Evolutionary conservation across 2,329 filamentous ascomycete species (phyloP).

Genomic region (Fusarium napiforme): DNA sequence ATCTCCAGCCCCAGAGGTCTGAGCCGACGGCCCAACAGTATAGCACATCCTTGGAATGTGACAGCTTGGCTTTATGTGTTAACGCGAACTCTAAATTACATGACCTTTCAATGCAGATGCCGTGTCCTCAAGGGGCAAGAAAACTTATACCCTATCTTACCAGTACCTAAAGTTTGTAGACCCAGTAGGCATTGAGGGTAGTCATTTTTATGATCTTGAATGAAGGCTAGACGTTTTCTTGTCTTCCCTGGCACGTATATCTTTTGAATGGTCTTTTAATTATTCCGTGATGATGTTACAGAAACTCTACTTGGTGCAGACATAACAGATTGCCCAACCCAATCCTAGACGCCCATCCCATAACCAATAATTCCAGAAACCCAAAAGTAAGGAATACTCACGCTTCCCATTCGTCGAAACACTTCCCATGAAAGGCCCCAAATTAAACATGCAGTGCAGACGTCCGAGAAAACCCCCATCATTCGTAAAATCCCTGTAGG

Average conservation of each 20-base stretch:
- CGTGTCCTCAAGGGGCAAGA: background rate
- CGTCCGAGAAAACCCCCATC: slow-evolving; percentile 11
- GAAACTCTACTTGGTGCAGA: slow-evolving; percentile 34
- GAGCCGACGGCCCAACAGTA: background rate
- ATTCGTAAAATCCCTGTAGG: slow-evolving; percentile 19
- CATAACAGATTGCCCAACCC: slow-evolving; percentile 37
- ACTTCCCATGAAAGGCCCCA: slow-evolving; percentile 1
- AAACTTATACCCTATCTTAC: background rate
- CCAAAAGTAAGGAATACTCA: slow-evolving; percentile 16
- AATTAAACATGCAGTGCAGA: slow-evolving; percentile 3
- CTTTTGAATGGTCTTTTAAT: slow-evolving; percentile 3
- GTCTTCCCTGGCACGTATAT: background rate
- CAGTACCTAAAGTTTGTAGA: background rate
- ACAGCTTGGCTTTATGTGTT: background rate
- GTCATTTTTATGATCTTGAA: no score
- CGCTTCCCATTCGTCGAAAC: background rate
- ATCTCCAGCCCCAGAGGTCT: background rate
- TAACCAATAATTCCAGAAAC: slow-evolving; percentile 34
- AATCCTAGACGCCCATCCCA: slow-evolving; percentile 33
- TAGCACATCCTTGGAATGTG: slow-evolving; percentile 7
- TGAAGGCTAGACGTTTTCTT: background rate
- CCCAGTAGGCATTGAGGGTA: background rate
- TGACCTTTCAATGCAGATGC: background rate
- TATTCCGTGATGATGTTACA: slow-evolving; percentile 26
- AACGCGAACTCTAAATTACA: background rate